These are phyloP conservation scores for Daedaleopsis nitida DNA, from an alignment of 768 basidiomycete genomes.

Conservation along the genomic window DNA sequence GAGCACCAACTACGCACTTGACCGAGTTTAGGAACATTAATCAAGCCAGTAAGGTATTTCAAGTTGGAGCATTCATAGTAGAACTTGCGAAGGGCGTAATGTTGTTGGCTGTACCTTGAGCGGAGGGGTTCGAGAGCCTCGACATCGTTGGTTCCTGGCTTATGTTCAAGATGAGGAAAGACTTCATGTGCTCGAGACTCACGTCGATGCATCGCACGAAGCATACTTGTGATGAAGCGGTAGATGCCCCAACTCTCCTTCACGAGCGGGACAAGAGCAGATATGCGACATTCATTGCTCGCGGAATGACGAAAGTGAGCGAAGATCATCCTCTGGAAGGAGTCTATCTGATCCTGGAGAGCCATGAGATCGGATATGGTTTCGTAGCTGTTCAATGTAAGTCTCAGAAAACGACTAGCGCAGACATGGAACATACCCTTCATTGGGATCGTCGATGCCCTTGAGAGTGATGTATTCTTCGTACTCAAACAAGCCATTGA, in stretches of 20 bases:
- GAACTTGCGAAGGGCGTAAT: constrained; percentile 92
- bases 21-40: constrained; percentile 97
- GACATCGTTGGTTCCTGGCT: constrained; percentile 79
- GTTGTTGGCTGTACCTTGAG: constrained; percentile 87
- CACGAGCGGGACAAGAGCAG: constrained; percentile 91
- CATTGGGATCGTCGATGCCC: constrained; percentile 98
- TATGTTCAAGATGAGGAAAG: neutral
- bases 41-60: constrained; percentile 95
- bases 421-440: constrained; percentile 67
- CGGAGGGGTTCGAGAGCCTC: constrained; percentile 90
- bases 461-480: constrained; percentile 98
- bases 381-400: constrained; percentile 71
- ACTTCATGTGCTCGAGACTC: constrained; percentile 29
- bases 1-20: constrained; percentile 48
- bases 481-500: constrained; percentile 98
- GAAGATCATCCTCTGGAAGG: constrained; percentile 97
- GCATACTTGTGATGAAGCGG: constrained; percentile 98
- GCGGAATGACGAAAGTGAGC: constrained; percentile 88
- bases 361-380: constrained; percentile 98
- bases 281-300: constrained; percentile 98
- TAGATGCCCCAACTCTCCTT: constrained; percentile 99
- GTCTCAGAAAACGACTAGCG: constrained; percentile 2
- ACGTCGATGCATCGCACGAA: constrained; percentile 96
- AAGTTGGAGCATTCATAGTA: constrained; percentile 99
- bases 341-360: constrained; percentile 97